Percentiles rank a stretch among this genome's conserved stretches.
Conservation (phyloP, 1,284 basidiomycete species). For the Sanguinoderma infundibulare region DNA sequence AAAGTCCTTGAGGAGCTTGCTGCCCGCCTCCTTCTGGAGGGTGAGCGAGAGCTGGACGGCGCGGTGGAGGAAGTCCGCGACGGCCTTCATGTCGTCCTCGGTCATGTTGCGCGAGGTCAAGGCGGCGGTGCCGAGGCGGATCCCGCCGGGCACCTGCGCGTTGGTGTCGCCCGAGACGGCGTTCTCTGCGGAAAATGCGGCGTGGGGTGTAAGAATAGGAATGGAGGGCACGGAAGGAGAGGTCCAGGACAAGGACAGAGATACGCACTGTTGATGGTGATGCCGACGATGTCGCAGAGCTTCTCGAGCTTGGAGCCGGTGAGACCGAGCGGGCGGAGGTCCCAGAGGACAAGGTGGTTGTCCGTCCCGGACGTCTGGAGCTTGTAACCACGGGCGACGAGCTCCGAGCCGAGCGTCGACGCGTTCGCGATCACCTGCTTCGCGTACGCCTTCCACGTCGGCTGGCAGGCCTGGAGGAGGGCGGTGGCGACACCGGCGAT, state of each 20-base stretch:
- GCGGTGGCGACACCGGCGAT: slow-evolving; percentile 96
- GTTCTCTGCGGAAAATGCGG: slow-evolving; percentile 67
- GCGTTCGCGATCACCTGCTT: slow-evolving; percentile 94
- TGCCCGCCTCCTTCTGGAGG: slow-evolving; percentile 94
- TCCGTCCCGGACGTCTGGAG: slow-evolving; percentile 97
- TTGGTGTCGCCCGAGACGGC: slow-evolving; percentile 96
- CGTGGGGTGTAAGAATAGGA: background rate
- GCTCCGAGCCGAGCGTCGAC: slow-evolving; percentile 71
- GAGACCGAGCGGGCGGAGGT: slow-evolving; percentile 92
- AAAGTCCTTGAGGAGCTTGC: slow-evolving; percentile 97
- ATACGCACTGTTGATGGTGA: slow-evolving; percentile 93
- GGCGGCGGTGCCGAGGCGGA: slow-evolving; percentile 94
- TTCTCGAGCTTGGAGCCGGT: slow-evolving; percentile 99
- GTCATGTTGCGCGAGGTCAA: slow-evolving; percentile 95
- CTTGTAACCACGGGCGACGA: slow-evolving; percentile 86
- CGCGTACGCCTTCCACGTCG: slow-evolving; percentile 92
- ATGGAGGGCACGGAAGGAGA: no score
- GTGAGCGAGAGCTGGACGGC: slow-evolving; percentile 86
- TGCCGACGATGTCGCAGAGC: slow-evolving; percentile 95
- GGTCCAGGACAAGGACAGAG: no score
- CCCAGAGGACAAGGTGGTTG: slow-evolving; percentile 99
- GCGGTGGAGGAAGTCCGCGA: slow-evolving; percentile 93
- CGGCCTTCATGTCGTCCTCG: slow-evolving; percentile 85
- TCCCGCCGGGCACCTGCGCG: slow-evolving; percentile 96
- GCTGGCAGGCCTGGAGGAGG: slow-evolving; percentile 92